Conservation (phyloP, 768 basidiomycete species). For the Cystobasidium tubakii region DNA sequence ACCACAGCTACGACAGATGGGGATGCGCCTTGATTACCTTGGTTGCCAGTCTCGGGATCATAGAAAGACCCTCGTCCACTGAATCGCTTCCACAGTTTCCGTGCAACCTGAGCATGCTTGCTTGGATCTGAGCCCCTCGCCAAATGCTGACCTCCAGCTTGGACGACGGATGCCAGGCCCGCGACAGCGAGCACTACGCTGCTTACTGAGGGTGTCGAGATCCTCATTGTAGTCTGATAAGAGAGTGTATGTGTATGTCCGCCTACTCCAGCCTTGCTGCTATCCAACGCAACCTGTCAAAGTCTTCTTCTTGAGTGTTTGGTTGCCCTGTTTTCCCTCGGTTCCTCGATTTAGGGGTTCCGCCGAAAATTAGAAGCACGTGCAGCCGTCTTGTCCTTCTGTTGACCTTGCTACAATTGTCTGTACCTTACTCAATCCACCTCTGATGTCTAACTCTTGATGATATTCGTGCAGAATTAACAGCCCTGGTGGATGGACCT, state of each 20-base stretch:
- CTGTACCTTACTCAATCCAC: background rate
- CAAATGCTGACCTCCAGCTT: background rate
- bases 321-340: background rate
- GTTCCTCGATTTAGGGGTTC: background rate
- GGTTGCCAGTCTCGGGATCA: conserved; percentile 10
- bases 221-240: background rate
- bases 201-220: background rate
- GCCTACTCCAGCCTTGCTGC: background rate
- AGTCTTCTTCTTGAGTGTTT: conserved; percentile 3
- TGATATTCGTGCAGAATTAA: background rate
- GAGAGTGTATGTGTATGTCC: too few species aligned
- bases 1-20: too few species aligned
- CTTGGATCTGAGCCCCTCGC: conserved; percentile 6
- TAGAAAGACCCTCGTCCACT: conserved; percentile 10
- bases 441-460: background rate
- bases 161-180: background rate
- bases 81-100: conserved; percentile 1
- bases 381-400: background rate
- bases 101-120: background rate
- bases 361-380: background rate
- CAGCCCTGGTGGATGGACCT: background rate
- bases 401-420: background rate
- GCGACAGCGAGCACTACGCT: background rate
- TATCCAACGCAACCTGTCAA: background rate
- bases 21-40: background rate